Percentiles rank a stretch among this genome's conserved stretches.
Conservation (phyloP, 108 stramenopile species). For the Nitzschia putrida region DNA sequence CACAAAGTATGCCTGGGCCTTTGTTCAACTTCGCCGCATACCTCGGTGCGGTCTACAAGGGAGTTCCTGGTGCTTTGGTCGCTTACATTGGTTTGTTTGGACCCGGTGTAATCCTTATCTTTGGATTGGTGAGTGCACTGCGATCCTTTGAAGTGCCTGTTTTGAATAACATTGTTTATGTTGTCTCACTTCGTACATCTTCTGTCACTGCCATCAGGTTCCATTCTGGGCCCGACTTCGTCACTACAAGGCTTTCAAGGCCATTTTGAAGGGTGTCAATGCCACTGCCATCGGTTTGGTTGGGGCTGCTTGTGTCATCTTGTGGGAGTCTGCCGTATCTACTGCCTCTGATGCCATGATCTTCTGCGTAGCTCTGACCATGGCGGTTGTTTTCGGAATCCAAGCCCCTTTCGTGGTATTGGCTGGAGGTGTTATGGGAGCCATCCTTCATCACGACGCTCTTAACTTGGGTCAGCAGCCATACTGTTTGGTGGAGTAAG, state of each 20-base stretch:
- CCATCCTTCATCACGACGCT: constrained; percentile 57
- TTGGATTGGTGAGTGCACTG: constrained; percentile 60
- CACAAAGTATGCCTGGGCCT: constrained; percentile 75
- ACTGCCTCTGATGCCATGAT: constrained; percentile 82
- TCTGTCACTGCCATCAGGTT: constrained; percentile 8
- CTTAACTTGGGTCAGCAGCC: constrained; percentile 61
- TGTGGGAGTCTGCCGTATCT: constrained; percentile 71
- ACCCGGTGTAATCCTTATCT: constrained; percentile 89
- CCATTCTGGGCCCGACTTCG: constrained; percentile 92
- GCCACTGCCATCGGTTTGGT: constrained; percentile 86
- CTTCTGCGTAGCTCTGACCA: constrained; percentile 59
- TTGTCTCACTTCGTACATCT: neutral
- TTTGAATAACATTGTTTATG: no score
- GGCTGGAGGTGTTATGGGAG: constrained; percentile 75
- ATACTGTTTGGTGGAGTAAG: constrained; percentile 26
- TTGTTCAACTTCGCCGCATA: constrained; percentile 93
- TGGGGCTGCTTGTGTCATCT: constrained; percentile 80
- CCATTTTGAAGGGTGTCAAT: constrained; percentile 79
- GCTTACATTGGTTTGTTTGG: constrained; percentile 87
- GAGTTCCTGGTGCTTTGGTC: constrained; percentile 83
- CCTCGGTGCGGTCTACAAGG: constrained; percentile 83
- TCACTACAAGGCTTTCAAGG: constrained; percentile 74
- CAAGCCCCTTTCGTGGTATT: constrained; percentile 72
- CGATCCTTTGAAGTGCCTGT: no score
- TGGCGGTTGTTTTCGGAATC: constrained; percentile 65